Conservation (phyloP, 306 rosid genomes). For the Sindora glabra region DNA sequence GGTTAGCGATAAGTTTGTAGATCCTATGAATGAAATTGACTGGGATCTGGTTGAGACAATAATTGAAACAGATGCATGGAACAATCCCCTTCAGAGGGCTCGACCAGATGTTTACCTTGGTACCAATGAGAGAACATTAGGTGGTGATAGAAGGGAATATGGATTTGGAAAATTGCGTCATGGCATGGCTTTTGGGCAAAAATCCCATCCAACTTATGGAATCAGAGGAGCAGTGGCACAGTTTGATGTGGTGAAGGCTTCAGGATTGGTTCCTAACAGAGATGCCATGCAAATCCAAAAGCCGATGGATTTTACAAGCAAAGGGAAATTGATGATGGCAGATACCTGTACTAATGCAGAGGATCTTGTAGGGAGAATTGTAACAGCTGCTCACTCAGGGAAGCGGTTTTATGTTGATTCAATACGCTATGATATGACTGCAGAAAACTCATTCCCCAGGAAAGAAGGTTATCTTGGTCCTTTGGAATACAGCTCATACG, state of each 20-base stretch:
- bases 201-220: slow-evolving; percentile 95
- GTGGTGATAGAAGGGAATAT: slow-evolving; percentile 97
- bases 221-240: slow-evolving; percentile 98
- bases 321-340: slow-evolving; percentile 81
- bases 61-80: slow-evolving; percentile 72
- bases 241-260: slow-evolving; percentile 94
- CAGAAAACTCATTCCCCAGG: slow-evolving; percentile 91
- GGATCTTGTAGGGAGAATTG: slow-evolving; percentile 79
- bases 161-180: slow-evolving; percentile 92
- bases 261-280: slow-evolving; percentile 78
- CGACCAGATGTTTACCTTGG: slow-evolving; percentile 99
- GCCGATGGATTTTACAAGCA: slow-evolving; percentile 24
- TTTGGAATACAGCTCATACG: slow-evolving; percentile 94
- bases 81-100: slow-evolving; percentile 97
- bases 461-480: slow-evolving; percentile 99
- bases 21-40: slow-evolving; percentile 75
- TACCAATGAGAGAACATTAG: slow-evolving; percentile 94
- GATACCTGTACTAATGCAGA: slow-evolving; percentile 61
- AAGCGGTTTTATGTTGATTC: slow-evolving; percentile 98
- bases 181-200: slow-evolving; percentile 96
- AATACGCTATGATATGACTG: slow-evolving; percentile 79
- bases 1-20: slow-evolving; percentile 71
- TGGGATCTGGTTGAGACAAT: slow-evolving; percentile 88
- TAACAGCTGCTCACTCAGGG: slow-evolving; percentile 98
- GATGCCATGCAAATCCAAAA: slow-evolving; percentile 38